Base-by-base conservation (phyloP, 1,284 basidiomycete genomes). In the Ustilago shanxiensis region DNA sequence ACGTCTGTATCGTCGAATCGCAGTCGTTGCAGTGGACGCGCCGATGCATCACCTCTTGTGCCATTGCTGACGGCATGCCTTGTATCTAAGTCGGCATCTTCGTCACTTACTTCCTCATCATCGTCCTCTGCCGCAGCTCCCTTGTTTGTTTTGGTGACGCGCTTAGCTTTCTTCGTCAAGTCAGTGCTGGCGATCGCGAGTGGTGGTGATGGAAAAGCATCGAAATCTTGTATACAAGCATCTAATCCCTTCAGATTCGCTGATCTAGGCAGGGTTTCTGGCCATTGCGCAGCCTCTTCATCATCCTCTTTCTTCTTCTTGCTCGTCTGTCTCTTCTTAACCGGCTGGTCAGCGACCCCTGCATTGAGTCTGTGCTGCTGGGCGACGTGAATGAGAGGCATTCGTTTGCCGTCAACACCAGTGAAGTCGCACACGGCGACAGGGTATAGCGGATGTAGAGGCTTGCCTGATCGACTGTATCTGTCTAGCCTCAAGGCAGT, bases 401-500 rank as follows among this genome's bases (percentile, higher is more conserved):
- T 60, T 3, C 77, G 63, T 29, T 68, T 67, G 20, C 79, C 80
- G 18, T 77, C 79, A 35, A 83, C 83, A 9, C 83, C 83, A 8
- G 50, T 31, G 65, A 85, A 85, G 69, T 84, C 83, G 49, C 81
- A 82, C 14, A 72, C 50, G 2, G 72, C 51, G 0, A 59, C 20
- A 3, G 80, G 81, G 26, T 76, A 81, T 5, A 61, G 49, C 4
- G 74, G 63, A 37, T 72, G 78, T 1, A 73, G 24, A 3, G 60
- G 65, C 47, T 64, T 66, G 24, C 75, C 72, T 10, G 75, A 69
- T 50, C 78, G 62, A 60, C 68, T 72, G 45, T 54, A 56, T 41
- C 52, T 41, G 16, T 47, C 33, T 20, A 59, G 41, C 7, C 22
- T 10, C 20, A 57, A 33, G n/a, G 31, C 13, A 18, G 45, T 24